Evolutionary conservation across 2,329 filamentous ascomycete species (phyloP), one percentile per base, ranked within the genome.

Genomic region (Drechslera avenae): DNA sequence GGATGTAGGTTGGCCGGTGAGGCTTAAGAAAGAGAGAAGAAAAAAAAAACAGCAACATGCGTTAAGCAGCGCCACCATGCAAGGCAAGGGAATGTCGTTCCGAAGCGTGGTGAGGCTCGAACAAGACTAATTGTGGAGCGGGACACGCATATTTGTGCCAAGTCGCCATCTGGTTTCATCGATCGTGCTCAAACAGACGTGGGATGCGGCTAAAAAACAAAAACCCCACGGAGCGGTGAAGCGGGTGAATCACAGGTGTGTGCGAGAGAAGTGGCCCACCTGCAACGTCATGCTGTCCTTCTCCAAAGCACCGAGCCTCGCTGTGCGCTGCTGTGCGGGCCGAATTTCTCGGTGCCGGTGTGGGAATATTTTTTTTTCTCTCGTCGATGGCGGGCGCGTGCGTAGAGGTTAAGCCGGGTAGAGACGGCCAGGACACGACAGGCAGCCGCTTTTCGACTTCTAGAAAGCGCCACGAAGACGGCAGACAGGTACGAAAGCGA

Each of bases 211-310:
- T 64, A 57, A 59, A 60, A 63, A 64, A 51, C 30, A 48, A 54
- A 54, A 46, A 60, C 52, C 56, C 60, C 60, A 68, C 59, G 56
- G 63, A 63, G 67, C 68, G 66, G 68, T 70, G 66, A 69, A 51
- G 50, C 46, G 42, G 62, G 53, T 60, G 56, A 63, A 63, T 59
- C 46, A 47, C 50, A 46, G 34, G 39, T 32, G 51, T 48, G 46
- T 53, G 50, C 36, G 21, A 34, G 46, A 18, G 37, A 18, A 39
- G 18, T 16, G 45, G 17, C 48, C 59, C 59, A 64, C 57, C 43
- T 35, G 37, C 46, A 63, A 60, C 65, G 60, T 68, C 63, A 65
- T 66, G 54, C 52, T 37, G 45, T 47, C 26, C 26, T 30, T 51
- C 21, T 40, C 26, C 52, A 33, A 56, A 48, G 59, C 55, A 50